Percentiles rank a stretch among this genome's conserved stretches.
phyloP scores from a whole-genome alignment of 345 rosid genomes.

The Limnanthes douglasii region DNA sequence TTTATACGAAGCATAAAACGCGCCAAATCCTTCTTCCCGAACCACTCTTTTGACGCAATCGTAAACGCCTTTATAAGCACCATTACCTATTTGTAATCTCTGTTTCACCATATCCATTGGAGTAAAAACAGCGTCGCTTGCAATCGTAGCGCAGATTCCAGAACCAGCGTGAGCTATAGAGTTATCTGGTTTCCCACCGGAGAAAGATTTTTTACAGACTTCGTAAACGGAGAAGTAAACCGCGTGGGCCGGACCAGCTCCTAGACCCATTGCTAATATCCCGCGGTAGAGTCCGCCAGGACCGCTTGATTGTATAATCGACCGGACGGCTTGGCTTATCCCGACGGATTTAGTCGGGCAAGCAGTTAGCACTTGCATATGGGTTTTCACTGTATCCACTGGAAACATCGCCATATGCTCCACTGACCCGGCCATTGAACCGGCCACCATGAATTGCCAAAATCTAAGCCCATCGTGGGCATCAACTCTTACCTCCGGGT shows the following conservation, averaged over 20 bases:
- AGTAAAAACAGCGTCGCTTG: conserved; percentile 83
- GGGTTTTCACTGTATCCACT: conserved; percentile 83
- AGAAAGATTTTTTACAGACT: conserved; percentile 49
- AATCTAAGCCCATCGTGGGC: conserved; percentile 71
- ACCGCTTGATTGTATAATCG: conserved; percentile 57
- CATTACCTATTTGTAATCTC: conserved; percentile 60
- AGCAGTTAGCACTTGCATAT: conserved; percentile 79
- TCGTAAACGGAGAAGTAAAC: conserved; percentile 89
- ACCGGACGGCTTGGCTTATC: conserved; percentile 54
- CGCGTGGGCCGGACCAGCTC: conserved; percentile 98
- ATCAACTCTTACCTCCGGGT: conserved; percentile 20
- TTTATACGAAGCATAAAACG: conserved; percentile 86
- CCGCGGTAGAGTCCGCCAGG: conserved; percentile 69
- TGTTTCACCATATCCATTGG: conserved; percentile 99
- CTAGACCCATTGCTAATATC: conserved; percentile 89
- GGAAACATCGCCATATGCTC: conserved; percentile 99
- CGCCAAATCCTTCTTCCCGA: conserved; percentile 66
- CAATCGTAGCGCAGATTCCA: conserved; percentile 71
- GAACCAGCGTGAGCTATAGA: conserved; percentile 69
- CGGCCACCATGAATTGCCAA: conserved; percentile 95
- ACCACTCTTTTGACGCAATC: conserved; percentile 67
- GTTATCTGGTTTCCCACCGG: conserved; percentile 42
- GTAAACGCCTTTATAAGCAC: conserved; percentile 54
- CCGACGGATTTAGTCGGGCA: conserved; percentile 78
- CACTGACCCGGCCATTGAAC: conserved; percentile 83